A percentile compares a stretch with the other conserved stretches of the same genome.
phyloP scores from a whole-genome alignment of 176 grass and related monocot species.

The Olyra latifolia region DNA sequence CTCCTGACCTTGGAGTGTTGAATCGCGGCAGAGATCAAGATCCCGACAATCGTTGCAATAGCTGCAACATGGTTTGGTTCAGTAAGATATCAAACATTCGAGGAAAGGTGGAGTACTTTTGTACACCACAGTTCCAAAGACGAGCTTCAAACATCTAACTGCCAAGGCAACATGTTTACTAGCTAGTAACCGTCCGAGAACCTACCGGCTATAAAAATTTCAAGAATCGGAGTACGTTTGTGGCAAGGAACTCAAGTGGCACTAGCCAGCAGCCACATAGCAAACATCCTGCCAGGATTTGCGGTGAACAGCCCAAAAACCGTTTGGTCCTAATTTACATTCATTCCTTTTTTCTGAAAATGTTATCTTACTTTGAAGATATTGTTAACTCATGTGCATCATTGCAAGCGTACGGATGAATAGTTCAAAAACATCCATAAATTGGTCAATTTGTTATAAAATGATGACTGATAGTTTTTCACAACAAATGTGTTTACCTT shows the following conservation, averaged over 20 bases:
- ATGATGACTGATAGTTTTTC: background rate
- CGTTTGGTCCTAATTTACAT: background rate
- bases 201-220: background rate
- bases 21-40: constrained; percentile 78
- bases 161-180: background rate
- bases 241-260: background rate
- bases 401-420: constrained; percentile 23
- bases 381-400: background rate
- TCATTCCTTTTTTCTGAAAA: background rate
- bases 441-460: background rate
- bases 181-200: background rate
- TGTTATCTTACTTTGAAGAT: background rate
- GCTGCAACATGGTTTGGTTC: constrained; percentile 43
- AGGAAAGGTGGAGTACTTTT: background rate
- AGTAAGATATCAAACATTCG: constrained; percentile 27
- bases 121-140: background rate
- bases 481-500: background rate
- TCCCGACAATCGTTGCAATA: constrained; percentile 96
- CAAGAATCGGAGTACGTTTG: background rate
- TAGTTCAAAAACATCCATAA: constrained; percentile 1
- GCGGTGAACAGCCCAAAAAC: background rate
- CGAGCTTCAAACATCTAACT: constrained; percentile 4
- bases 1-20: constrained; percentile 51
- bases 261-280: background rate
- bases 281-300: background rate